Percentiles rank a stretch among this genome's conserved stretches.
These are phyloP conservation scores for Panicum miliaceum DNA, from an alignment of 176 grass and related monocot species.

Conservation along the genomic window DNA sequence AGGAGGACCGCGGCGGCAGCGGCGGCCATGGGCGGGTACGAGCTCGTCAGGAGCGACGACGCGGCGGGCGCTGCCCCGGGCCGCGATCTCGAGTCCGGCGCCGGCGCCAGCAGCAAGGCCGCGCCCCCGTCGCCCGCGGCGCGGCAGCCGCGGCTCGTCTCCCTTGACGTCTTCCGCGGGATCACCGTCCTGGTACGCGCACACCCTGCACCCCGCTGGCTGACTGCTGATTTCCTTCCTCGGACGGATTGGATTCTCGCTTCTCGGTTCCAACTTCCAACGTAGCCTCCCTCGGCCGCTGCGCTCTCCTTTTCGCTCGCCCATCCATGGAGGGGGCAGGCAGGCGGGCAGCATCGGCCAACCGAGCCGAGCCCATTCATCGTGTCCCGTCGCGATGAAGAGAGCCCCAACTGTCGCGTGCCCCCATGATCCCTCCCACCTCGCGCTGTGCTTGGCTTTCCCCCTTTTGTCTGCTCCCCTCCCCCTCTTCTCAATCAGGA, in stretches of 20 bases:
- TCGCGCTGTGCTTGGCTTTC: not conserved
- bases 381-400: conserved; percentile 7
- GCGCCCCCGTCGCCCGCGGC: not conserved
- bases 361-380: not conserved
- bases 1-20: not conserved
- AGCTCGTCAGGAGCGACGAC: conserved; percentile 56
- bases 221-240: not conserved
- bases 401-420: not conserved
- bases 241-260: not conserved
- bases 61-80: not conserved
- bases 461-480: not conserved
- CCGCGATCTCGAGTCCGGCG: conserved; percentile 42
- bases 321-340: not conserved
- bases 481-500: not conserved
- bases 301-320: conserved; percentile 34
- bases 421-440: conserved; percentile 3
- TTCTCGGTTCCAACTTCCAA: too few relatives aligned
- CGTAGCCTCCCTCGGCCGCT: too few relatives aligned
- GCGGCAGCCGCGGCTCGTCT: conserved; percentile 63
- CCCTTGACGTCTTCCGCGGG: conserved; percentile 92
- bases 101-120: not conserved
- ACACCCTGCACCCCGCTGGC: not conserved
- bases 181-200: conserved; percentile 83
- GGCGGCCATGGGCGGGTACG: conserved; percentile 48
- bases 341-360: not conserved